Evolutionary conservation across 371 early-diverging fungal species (phyloP).

Genomic region (Amoeboaphelidium occidentale): DNA sequence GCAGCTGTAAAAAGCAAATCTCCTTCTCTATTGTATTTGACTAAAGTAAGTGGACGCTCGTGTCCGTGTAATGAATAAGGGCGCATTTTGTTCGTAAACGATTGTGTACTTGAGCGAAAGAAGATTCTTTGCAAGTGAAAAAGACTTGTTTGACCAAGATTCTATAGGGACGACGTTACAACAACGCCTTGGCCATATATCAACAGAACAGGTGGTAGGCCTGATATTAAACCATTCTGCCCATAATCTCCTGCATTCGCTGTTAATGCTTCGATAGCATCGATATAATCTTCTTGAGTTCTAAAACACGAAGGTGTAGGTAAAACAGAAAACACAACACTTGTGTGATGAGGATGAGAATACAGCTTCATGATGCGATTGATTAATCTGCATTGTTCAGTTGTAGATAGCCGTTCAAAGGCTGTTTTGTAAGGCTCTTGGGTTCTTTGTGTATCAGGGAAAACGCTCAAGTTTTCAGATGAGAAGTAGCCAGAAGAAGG

Average conservation of each 20-base stretch:
- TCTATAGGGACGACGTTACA: conserved; percentile 26
- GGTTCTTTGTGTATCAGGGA: too few relatives aligned
- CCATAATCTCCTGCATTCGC: conserved; percentile 18
- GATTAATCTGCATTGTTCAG: conserved; percentile 21
- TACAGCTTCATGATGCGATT: conserved; percentile 26
- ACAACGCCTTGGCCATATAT: conserved; percentile 28
- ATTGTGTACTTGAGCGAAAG: too few relatives aligned
- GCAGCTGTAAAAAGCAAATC: conserved; percentile 93
- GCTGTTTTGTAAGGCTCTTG: too few relatives aligned
- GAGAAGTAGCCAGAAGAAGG: too few relatives aligned
- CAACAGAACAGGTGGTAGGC: conserved; percentile 23
- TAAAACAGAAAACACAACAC: conserved; percentile 24
- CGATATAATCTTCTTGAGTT: conserved; percentile 10
- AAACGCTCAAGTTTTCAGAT: too few relatives aligned
- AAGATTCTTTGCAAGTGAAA: too few relatives aligned
- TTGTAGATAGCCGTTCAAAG: conserved; percentile 22
- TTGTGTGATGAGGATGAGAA: conserved; percentile 14
- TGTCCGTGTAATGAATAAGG: conserved; percentile 93
- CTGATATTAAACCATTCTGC: conserved; percentile 18
- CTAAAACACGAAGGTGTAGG: conserved; percentile 27
- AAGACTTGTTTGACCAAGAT: too few relatives aligned
- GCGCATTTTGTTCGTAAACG: too few relatives aligned
- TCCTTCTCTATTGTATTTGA: conserved; percentile 97
- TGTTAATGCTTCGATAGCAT: too few relatives aligned
- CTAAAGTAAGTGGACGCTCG: conserved; percentile 85